These are phyloP conservation scores for Lagenidium giganteum DNA, from an alignment of 352 stramenopile genomes.

Conservation along the genomic window DNA sequence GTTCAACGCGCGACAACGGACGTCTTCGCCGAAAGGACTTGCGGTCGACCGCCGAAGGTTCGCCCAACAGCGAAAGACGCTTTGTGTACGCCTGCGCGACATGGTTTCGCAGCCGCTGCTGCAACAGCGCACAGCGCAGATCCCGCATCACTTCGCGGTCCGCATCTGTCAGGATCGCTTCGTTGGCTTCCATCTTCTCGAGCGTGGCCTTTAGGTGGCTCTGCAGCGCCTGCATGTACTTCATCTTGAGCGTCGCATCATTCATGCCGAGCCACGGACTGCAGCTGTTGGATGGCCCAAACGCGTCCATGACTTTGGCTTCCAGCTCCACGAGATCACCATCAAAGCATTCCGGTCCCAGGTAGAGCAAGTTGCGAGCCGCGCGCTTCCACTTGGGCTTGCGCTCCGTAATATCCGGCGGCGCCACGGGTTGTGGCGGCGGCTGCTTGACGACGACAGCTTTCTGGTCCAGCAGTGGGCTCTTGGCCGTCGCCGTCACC, in stretches of 20 bases:
- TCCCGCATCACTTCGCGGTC: constrained; percentile 53
- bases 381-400: constrained; percentile 65
- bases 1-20: constrained; percentile 48
- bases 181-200: constrained; percentile 47
- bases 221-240: constrained; percentile 69
- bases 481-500: too few relatives aligned
- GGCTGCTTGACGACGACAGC: neutral
- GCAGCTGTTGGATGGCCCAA: constrained; percentile 56
- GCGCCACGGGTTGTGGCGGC: neutral
- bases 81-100: constrained; percentile 59
- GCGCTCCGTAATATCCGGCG: constrained; percentile 21
- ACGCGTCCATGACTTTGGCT: constrained; percentile 36
- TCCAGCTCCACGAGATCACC: constrained; percentile 62
- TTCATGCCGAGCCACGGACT: constrained; percentile 61
- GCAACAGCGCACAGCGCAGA: constrained; percentile 63
- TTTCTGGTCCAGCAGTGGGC: neutral
- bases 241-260: constrained; percentile 66
- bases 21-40: constrained; percentile 72
- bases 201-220: constrained; percentile 62
- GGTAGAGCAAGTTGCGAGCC: constrained; percentile 41
- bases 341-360: constrained; percentile 62
- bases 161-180: constrained; percentile 21
- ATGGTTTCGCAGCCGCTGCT: constrained; percentile 64
- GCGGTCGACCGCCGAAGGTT: constrained; percentile 59
- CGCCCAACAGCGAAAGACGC: constrained; percentile 54